Percentiles rank a stretch among this genome's conserved stretches.
Conservation (phyloP, 768 basidiomycete species). For the Russula vinacea region DNA sequence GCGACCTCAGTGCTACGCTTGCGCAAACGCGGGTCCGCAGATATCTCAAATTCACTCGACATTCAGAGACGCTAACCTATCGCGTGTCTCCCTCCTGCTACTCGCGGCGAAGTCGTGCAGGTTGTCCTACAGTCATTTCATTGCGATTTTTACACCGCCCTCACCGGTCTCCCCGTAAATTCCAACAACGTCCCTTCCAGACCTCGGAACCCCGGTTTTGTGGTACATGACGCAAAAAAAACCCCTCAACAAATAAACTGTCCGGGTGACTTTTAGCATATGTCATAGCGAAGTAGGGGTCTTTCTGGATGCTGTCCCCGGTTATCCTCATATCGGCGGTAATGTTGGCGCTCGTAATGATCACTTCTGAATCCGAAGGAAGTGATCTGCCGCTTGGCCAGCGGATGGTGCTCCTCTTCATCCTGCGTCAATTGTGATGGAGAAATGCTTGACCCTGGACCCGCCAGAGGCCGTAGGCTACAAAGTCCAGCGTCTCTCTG, state of each 20-base stretch:
- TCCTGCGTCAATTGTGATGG: too few species aligned
- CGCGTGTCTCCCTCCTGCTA: too few species aligned
- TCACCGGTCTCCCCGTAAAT: not conserved
- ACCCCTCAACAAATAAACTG: not conserved
- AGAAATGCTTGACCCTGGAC: too few species aligned
- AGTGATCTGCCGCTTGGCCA: too few species aligned
- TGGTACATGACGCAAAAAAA: not conserved
- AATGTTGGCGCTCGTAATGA: too few species aligned
- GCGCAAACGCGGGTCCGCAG: not conserved
- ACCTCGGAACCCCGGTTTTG: not conserved
- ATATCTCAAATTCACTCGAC: not conserved
- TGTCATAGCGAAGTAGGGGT: conserved; percentile 1
- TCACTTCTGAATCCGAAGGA: too few species aligned
- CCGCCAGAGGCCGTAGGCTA: too few species aligned
- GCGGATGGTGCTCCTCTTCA: too few species aligned
- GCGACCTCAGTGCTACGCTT: not conserved
- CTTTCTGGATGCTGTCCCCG: conserved; percentile 5
- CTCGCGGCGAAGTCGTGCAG: conserved; percentile 4
- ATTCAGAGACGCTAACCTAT: conserved; percentile 34
- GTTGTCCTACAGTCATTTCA: not conserved
- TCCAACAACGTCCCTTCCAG: not conserved
- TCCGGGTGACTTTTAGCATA: not conserved
- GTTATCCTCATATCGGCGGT: not conserved
- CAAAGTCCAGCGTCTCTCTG: too few species aligned
- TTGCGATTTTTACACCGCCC: not conserved